Evolutionary conservation across 1,284 basidiomycete genomes (phyloP).

Genomic region (Gastroboletus turbinatus): DNA sequence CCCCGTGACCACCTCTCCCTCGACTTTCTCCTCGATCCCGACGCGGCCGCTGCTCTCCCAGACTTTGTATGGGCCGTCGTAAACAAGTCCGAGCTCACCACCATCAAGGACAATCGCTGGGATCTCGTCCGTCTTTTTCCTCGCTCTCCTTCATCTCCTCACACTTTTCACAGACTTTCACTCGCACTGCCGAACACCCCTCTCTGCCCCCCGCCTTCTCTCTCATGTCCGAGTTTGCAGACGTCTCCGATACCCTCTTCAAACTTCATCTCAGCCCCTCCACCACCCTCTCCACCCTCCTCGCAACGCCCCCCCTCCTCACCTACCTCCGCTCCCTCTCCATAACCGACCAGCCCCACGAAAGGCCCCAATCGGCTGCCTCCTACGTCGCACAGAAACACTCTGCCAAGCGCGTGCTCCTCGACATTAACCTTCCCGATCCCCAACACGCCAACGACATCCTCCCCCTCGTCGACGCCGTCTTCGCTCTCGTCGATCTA

Average conservation of each 20-base stretch:
- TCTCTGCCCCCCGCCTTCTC: conserved; percentile 59
- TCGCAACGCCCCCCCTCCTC: conserved; percentile 64
- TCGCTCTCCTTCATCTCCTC: neutral
- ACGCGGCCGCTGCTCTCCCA: conserved; percentile 46
- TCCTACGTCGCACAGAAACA: conserved; percentile 30
- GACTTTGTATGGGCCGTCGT: conserved; percentile 86
- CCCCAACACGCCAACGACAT: conserved; percentile 48
- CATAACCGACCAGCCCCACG: conserved; percentile 81
- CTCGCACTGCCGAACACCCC: conserved; percentile 70
- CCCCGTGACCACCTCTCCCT: conserved; percentile 69
- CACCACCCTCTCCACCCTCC: conserved; percentile 53
- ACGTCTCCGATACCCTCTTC: conserved; percentile 77
- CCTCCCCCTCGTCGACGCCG: conserved; percentile 57
- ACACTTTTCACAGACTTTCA: conserved; percentile 58
- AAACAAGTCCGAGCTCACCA: conserved; percentile 72
- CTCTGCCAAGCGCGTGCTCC: conserved; percentile 69
- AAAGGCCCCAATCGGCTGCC: conserved; percentile 51
- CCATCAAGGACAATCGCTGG: conserved; percentile 74
- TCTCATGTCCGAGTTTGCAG: conserved; percentile 82
- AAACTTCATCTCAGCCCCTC: conserved; percentile 51
- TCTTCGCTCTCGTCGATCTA: conserved; percentile 75
- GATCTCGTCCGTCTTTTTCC: conserved; percentile 67
- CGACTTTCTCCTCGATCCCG: conserved; percentile 70
- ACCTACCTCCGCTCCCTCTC: conserved; percentile 79
- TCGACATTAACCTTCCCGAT: conserved; percentile 63